Evolutionary conservation across 768 basidiomycete species (phyloP).

Genomic region (Wakefieldia striispora): DNA sequence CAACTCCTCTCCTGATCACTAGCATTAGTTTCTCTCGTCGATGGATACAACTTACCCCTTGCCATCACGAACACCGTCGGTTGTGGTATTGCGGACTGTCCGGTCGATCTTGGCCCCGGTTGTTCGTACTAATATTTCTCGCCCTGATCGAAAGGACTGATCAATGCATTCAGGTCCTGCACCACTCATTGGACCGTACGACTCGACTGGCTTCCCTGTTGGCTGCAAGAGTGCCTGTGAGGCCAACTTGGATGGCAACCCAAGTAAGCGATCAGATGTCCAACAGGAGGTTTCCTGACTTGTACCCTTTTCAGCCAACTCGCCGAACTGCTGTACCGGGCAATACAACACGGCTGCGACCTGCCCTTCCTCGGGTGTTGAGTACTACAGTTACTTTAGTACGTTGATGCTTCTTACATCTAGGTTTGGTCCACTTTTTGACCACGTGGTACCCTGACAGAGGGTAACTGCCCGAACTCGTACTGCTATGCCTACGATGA

Average conservation of each 20-base stretch:
- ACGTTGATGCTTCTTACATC: conserved; percentile 2
- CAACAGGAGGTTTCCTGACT: background rate
- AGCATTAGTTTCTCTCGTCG: conserved; percentile 56
- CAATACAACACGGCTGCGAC: conserved; percentile 48
- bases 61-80: conserved; percentile 53
- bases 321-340: conserved; percentile 66
- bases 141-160: background rate
- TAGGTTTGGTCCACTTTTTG: background rate
- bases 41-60: conserved; percentile 64
- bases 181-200: conserved; percentile 50
- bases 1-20: background rate
- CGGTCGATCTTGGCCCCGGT: conserved; percentile 58
- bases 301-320: conserved; percentile 40
- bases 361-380: conserved; percentile 50
- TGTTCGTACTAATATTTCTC: conserved; percentile 35
- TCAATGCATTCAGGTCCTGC: conserved; percentile 40
- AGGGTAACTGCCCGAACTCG: conserved; percentile 42
- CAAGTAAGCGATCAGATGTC: conserved; percentile 20
- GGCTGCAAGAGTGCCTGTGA: conserved; percentile 63
- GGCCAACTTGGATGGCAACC: conserved; percentile 35
- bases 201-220: conserved; percentile 51
- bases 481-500: conserved; percentile 57
- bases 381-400: conserved; percentile 49
- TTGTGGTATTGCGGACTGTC: conserved; percentile 55
- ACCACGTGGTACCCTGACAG: conserved; percentile 19